A percentile compares a stretch with the other conserved stretches of the same genome.
These are phyloP conservation scores for Neurospora cerealis DNA, from an alignment of 495 filamentous ascomycete species.

Conservation along the genomic window DNA sequence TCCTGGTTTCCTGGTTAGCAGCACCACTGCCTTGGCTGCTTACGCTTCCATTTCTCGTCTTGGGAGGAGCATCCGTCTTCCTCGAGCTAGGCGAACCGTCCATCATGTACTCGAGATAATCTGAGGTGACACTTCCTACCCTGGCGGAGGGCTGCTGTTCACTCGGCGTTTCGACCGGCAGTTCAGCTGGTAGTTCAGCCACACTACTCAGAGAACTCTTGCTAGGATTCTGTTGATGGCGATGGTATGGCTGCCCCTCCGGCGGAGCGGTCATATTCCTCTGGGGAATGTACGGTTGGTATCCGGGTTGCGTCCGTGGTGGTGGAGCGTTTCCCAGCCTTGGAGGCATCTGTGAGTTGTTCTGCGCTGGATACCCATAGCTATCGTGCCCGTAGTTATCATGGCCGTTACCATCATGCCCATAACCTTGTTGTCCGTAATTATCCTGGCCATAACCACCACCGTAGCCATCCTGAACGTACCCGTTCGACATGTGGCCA, in stretches of 20 bases:
- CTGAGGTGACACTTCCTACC: neutral
- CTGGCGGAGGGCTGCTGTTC: neutral
- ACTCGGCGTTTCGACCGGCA: neutral
- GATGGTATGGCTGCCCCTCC: constrained; percentile 12
- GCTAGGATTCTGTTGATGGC: constrained; percentile 17
- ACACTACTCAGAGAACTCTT: constrained; percentile 21
- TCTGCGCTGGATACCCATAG: constrained; percentile 24
- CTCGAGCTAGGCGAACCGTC: neutral
- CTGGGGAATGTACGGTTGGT: constrained; percentile 26
- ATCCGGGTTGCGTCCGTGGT: constrained; percentile 21
- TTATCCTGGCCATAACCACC: constrained; percentile 22
- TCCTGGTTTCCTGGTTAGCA: neutral
- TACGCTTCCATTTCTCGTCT: neutral
- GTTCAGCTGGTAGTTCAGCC: constrained; percentile 1
- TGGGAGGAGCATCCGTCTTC: neutral
- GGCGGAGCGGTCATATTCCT: constrained; percentile 44
- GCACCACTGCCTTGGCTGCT: neutral
- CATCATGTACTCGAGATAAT: neutral
- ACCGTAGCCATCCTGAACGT: neutral
- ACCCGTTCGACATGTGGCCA: neutral
- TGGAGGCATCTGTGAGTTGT: constrained; percentile 24
- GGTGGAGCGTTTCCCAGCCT: constrained; percentile 28
- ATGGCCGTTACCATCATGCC: constrained; percentile 30
- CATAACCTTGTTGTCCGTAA: constrained; percentile 1
- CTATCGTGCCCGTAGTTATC: constrained; percentile 20